phyloP scores from a whole-genome alignment of 192 early-diverging fungal genomes.

The Geosiphon pyriformis region DNA sequence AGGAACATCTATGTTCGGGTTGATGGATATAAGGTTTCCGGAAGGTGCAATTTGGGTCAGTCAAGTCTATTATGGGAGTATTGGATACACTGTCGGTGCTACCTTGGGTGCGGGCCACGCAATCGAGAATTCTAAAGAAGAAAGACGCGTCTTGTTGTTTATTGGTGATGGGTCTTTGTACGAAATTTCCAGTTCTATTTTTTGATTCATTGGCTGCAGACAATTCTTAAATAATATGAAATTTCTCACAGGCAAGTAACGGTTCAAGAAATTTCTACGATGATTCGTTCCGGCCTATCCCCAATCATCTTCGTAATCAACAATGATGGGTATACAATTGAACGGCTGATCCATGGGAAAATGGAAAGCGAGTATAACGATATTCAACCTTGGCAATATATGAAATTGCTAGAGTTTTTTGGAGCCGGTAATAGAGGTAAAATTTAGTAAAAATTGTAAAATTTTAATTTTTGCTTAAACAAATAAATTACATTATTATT shows the following conservation, averaged over 20 bases:
- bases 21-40: constrained; percentile 32
- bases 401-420: constrained; percentile 44
- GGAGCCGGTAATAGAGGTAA: constrained; percentile 26
- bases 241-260: constrained; percentile 45
- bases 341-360: constrained; percentile 45
- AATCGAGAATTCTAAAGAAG: constrained; percentile 21
- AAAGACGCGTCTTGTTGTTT: constrained; percentile 39
- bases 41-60: constrained; percentile 33
- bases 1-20: constrained; percentile 42
- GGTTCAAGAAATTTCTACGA: constrained; percentile 43
- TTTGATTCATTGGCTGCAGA: no score
- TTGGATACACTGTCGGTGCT: constrained; percentile 37
- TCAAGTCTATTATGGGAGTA: constrained; percentile 37
- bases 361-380: constrained; percentile 39
- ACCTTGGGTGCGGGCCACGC: constrained; percentile 43
- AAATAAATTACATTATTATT: background rate
- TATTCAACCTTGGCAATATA: constrained; percentile 47
- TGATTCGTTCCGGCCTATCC: constrained; percentile 41
- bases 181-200: background rate
- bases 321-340: constrained; percentile 51
- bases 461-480: background rate
- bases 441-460: constrained; percentile 8
- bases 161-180: constrained; percentile 47
- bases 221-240: no score
- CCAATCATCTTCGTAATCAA: constrained; percentile 48